Conservation (phyloP, 176 grass and related monocot species). For the Puya raimondii region DNA sequence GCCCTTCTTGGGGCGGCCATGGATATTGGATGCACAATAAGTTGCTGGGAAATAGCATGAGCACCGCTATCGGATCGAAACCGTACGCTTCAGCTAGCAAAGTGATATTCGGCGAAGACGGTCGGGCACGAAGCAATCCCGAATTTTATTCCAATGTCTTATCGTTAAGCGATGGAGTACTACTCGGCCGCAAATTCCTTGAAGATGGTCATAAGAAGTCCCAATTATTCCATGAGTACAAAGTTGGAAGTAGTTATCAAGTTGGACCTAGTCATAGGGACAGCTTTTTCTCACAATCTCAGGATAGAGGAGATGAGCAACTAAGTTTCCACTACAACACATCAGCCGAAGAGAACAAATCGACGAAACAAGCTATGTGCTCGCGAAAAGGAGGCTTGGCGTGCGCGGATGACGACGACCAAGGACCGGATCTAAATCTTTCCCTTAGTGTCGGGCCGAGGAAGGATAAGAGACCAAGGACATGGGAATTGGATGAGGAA, state of each 20-base stretch:
- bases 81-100: too few species aligned
- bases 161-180: background rate
- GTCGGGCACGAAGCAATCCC: background rate
- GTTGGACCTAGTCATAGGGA: background rate
- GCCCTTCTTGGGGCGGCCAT: background rate
- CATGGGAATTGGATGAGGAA: background rate
- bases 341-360: background rate
- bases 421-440: conserved; percentile 14
- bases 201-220: background rate
- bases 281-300: background rate
- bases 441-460: conserved; percentile 3
- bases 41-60: background rate
- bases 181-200: background rate
- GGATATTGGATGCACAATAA: conserved; percentile 11
- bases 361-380: background rate
- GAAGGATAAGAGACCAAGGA: conserved; percentile 10
- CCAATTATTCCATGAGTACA: conserved; percentile 1
- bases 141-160: background rate
- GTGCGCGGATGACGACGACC: background rate
- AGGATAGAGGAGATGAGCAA: background rate
- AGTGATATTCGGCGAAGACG: background rate
- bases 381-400: background rate
- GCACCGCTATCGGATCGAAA: background rate
- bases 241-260: background rate
- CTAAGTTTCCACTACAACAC: background rate